Evolutionary conservation across 345 rosid genomes (phyloP), one percentile per base, ranked within the genome.

Genomic region (Camelina laxa): DNA sequence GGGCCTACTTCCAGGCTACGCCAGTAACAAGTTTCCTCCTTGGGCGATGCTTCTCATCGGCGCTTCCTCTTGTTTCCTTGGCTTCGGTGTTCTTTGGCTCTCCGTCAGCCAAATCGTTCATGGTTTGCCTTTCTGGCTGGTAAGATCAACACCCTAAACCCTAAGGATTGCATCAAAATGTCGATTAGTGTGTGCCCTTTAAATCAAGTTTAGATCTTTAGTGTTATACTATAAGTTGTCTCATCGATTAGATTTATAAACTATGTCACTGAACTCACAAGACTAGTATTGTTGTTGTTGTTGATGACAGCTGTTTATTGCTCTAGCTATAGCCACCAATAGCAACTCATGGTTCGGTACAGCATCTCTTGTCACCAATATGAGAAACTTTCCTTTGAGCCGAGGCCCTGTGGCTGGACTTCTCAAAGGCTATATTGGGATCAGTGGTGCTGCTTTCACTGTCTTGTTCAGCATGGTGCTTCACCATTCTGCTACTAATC

Each of bases 21-120:
- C 90, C 15, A 89, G 92, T 79, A 95, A 92, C 81, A 91, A 86
- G 87, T 86, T 92, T 71, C 97, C 97, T 47, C 96, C 97, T 19
- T 92, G 99, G 99, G 71, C 86, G 72, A 84, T 95, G 63, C 85
- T 95, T 31, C 75, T 84, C 65, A 79, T 87, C 27, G 99, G 99
- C 41, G 82, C 78, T 51, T 74, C 82, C 41, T 45, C 80, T 69
- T 95, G 98, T 76, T 92, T 90, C 83, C 67, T 88, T 53, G 99
- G 99, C 8, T 95, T 84, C 75, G 97, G 99, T 31, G 87, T 92
- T 70, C 79, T 95, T 54, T 95, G 98, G 97, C 92, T 91, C 68
- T 82, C 92, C 65, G 87, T 95, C 67, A 78, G 64, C 64, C 74
- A 84, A 81, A 89, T 90, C 76, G 84, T 90, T 16, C 3, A 14